These are phyloP conservation scores for Solanum lignicaule DNA, from an alignment of 257 asterid species.

Conservation along the genomic window DNA sequence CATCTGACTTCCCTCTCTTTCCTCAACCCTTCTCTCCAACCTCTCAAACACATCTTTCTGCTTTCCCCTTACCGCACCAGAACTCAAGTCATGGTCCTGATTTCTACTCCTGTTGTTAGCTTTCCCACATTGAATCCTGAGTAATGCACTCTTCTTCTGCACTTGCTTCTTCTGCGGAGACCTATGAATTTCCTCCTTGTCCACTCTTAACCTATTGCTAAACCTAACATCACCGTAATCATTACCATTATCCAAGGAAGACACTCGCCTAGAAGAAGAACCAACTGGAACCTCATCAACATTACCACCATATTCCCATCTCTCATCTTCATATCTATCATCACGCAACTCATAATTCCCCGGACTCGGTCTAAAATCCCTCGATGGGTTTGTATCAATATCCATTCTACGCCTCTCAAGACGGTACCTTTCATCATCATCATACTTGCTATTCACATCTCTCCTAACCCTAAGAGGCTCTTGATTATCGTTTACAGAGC, in stretches of 20 bases:
- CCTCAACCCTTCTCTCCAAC: slow-evolving; percentile 20
- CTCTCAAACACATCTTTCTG: slow-evolving; percentile 17
- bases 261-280: slow-evolving; percentile 11
- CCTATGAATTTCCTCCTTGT: slow-evolving; percentile 21
- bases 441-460: background rate
- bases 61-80: slow-evolving; percentile 26
- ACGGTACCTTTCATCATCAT: background rate
- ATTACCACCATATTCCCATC: slow-evolving; percentile 15
- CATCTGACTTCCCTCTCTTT: slow-evolving; percentile 48
- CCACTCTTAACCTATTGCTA: slow-evolving; percentile 31
- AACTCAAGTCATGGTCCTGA: slow-evolving; percentile 15
- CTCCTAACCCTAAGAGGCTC: slow-evolving; percentile 4
- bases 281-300: slow-evolving; percentile 11
- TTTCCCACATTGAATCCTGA: slow-evolving; percentile 43
- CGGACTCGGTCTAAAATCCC: background rate
- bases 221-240: slow-evolving; percentile 35
- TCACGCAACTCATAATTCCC: slow-evolving; percentile 11
- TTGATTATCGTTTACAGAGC: background rate
- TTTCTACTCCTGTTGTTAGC: slow-evolving; percentile 26
- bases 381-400: background rate
- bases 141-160: slow-evolving; percentile 38
- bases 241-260: slow-evolving; percentile 10
- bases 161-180: slow-evolving; percentile 30
- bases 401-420: background rate
- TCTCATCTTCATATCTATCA: slow-evolving; percentile 20